These are phyloP conservation scores for Nissolia schottii DNA, from an alignment of 306 rosid species.

Conservation along the genomic window DNA sequence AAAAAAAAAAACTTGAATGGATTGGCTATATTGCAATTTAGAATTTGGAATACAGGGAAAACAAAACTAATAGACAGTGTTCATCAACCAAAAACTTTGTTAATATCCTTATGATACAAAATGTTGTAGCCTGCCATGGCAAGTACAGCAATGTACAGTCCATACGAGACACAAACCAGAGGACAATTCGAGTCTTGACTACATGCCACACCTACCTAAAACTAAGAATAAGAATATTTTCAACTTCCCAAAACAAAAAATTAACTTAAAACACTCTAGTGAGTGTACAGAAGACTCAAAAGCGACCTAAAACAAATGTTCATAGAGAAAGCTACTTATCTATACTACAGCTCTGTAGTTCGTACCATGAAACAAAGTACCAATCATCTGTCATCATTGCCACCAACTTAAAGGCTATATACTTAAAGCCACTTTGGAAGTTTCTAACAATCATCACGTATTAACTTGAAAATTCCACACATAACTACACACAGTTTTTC, in stretches of 20 bases:
- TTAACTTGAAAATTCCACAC: not conserved
- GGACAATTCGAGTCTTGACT: not conserved
- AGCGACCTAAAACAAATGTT: not conserved
- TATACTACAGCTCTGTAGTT: not conserved
- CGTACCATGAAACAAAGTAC: not conserved
- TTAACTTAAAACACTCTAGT: not conserved
- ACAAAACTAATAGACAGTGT: not conserved
- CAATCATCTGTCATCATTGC: not conserved
- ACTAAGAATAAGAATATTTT: not conserved
- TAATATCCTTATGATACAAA: not conserved
- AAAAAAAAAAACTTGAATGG: not conserved
- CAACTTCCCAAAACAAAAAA: not conserved
- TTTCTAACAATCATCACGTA: not conserved
- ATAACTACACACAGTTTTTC: not conserved
- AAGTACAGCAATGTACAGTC: not conserved
- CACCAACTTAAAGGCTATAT: not conserved
- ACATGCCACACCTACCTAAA: not conserved
- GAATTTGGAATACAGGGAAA: not conserved
- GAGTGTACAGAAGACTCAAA: not conserved
- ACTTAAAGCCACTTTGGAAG: not conserved
- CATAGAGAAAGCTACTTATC: not conserved
- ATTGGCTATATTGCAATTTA: not conserved
- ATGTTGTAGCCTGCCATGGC: not conserved
- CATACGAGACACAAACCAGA: not conserved
- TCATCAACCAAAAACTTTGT: not conserved